Evolutionary conservation across 2,329 filamentous ascomycete species (phyloP).

Genomic region (Dactylellina leptospora): DNA sequence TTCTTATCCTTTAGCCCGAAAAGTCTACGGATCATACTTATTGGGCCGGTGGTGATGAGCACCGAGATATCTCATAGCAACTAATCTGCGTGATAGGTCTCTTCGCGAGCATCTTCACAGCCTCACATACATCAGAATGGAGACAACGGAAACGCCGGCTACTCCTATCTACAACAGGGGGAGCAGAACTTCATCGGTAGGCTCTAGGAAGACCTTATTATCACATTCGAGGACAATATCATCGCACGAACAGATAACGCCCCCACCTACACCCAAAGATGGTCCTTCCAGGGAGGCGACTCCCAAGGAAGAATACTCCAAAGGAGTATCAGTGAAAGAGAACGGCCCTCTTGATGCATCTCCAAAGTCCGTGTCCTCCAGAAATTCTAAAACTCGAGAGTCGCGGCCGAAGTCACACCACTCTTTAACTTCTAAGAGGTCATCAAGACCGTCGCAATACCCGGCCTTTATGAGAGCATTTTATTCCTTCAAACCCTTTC

Average conservation of each 20-base stretch:
- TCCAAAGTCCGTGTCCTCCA: background rate
- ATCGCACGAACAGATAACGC: constrained; percentile 49
- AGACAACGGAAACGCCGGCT: constrained; percentile 18
- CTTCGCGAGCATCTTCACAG: constrained; percentile 30
- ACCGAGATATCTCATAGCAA: background rate
- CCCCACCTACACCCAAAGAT: constrained; percentile 51
- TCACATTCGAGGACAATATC: constrained; percentile 51
- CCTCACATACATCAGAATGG: constrained; percentile 18
- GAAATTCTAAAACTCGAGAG: background rate
- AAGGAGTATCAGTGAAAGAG: constrained; percentile 7
- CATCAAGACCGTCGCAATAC: constrained; percentile 32
- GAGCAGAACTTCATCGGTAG: constrained; percentile 49
- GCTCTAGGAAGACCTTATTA: constrained; percentile 46
- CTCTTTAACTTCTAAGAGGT: constrained; percentile 31
- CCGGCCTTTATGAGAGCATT: constrained; percentile 82
- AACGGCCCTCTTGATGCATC: background rate
- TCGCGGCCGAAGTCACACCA: constrained; percentile 42
- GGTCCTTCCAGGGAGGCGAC: constrained; percentile 36
- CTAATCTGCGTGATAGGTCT: constrained; percentile 34
- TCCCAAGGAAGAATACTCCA: constrained; percentile 14
- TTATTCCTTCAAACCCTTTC: constrained; percentile 83
- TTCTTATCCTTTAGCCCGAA: constrained; percentile 16
- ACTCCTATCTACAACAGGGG: constrained; percentile 47
- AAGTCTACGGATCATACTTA: constrained; percentile 12
- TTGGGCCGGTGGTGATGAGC: constrained; percentile 35